These are phyloP conservation scores for Zopfochytrium polystomum DNA, from an alignment of 371 early-diverging fungal species.

Conservation along the genomic window DNA sequence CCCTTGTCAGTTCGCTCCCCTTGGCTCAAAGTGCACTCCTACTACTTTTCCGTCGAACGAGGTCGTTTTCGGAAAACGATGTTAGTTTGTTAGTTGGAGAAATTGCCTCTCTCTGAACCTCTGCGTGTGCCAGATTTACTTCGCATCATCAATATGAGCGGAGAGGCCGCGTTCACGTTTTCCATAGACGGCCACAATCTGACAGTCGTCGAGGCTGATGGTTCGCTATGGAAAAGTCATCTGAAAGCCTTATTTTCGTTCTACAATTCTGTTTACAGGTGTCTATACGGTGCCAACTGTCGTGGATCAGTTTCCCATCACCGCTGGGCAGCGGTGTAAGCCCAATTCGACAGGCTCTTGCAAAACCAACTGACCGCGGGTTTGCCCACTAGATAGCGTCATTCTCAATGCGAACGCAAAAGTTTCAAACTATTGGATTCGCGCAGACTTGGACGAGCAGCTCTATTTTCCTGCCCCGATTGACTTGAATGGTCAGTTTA, in stretches of 20 bases:
- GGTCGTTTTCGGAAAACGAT: no score
- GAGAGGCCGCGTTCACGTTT: constrained; percentile 69
- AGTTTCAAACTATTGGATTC: constrained; percentile 63
- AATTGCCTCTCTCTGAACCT: no score
- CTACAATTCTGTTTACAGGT: no score
- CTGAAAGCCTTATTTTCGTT: no score
- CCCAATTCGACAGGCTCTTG: no score
- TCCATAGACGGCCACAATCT: constrained; percentile 75
- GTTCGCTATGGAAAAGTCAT: no score
- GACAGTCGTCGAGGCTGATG: constrained; percentile 77
- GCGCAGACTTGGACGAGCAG: constrained; percentile 72
- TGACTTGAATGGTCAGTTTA: no score
- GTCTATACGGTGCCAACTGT: constrained; percentile 17
- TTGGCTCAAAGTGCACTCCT: neutral
- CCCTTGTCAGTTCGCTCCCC: no score
- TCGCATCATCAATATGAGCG: constrained; percentile 74
- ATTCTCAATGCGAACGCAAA: constrained; percentile 54
- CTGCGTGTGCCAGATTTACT: no score
- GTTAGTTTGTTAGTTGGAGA: no score
- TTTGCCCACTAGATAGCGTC: no score
- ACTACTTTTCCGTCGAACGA: constrained; percentile 2
- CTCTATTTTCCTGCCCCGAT: constrained; percentile 45
- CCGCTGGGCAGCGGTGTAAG: constrained; percentile 9
- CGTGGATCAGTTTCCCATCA: constrained; percentile 4
- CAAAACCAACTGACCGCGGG: no score